Base-by-base conservation (phyloP, 768 basidiomycete species). In the Rhizopogon salebrosus region DNA sequence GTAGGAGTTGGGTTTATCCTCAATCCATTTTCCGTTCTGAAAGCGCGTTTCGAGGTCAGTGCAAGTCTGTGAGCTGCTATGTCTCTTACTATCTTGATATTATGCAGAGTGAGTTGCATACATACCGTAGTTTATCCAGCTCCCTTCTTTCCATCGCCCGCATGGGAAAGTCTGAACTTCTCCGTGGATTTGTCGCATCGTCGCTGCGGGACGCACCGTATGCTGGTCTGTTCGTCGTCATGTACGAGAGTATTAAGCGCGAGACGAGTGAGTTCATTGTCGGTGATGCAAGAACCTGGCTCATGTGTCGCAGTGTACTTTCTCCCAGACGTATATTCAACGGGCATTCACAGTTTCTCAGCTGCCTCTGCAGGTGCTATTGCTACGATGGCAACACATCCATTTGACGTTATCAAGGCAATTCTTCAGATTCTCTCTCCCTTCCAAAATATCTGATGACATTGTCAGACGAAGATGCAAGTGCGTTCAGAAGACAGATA, bases 191-290 rank as follows among this genome's bases (percentile, higher is more conserved):
- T 62, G 61, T 87, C 22, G 90, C 93, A 1, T 92, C 92, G 1
- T 89, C 93, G 1, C 75, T 94, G n/a, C 81, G 95, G 42, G 95
- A 98, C 66, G 95, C 93, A 11, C 95, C 95, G 0, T 93, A 95
- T 61, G 92, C 95, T 1, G 95, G 94, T 3, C 68, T 97, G 6
- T 98, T 94, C 60, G 75, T 95, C 34, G 80, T 92, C 2, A 82
- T 87, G 54, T 98, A 98, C 63, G 94, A 98, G 68, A 81, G 82
- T 41, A 80, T 91, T 56, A 98, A 98, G 66, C 75, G 77, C 46
- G 80, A 90, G 60, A 73, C 82, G 3, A 75, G 90, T 88, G 65
- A 62, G 77, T 64, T 43, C 48, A 59, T 52, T 38, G 51, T 48
- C 34, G 14, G 34, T 36, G 14, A 42, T 41, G 22, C 49, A 42